phyloP scores from a whole-genome alignment of 2,329 filamentous ascomycete species.

The Apiospora saccharicola region DNA sequence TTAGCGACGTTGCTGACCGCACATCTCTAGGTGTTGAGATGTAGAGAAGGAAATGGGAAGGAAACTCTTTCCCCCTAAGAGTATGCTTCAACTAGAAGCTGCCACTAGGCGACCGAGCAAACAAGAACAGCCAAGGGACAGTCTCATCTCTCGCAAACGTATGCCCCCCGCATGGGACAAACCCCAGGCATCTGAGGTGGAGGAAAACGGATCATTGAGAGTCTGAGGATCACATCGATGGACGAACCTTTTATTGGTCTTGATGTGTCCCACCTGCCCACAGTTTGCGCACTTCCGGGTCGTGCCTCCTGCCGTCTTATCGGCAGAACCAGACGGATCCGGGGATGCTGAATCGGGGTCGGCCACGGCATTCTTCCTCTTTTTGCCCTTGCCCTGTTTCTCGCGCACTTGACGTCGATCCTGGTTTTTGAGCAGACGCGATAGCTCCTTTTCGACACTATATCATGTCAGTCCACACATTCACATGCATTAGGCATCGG shows the following conservation, averaged over 20 bases:
- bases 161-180: constrained; percentile 19
- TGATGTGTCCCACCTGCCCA: constrained; percentile 96
- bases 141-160: constrained; percentile 6
- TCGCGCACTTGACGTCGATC: constrained; percentile 90
- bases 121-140: constrained; percentile 2
- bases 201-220: constrained; percentile 21
- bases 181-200: constrained; percentile 31
- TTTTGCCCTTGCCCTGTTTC: constrained; percentile 76
- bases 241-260: constrained; percentile 95
- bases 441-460: constrained; percentile 77
- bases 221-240: constrained; percentile 38
- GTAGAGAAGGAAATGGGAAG: not conserved
- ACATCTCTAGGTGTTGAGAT: constrained; percentile 14
- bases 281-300: constrained; percentile 97
- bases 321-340: constrained; percentile 54
- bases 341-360: constrained; percentile 57
- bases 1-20: constrained; percentile 37
- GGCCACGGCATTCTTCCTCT: constrained; percentile 47
- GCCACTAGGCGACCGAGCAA: constrained; percentile 9
- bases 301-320: constrained; percentile 67
- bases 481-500: not conserved
- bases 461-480: constrained; percentile 35
- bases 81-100: constrained; percentile 21
- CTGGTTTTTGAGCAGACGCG: constrained; percentile 88
- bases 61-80: not conserved